Evolutionary conservation across 2,329 filamentous ascomycete species (phyloP).

Genomic region (Ceratocystis destructans): DNA sequence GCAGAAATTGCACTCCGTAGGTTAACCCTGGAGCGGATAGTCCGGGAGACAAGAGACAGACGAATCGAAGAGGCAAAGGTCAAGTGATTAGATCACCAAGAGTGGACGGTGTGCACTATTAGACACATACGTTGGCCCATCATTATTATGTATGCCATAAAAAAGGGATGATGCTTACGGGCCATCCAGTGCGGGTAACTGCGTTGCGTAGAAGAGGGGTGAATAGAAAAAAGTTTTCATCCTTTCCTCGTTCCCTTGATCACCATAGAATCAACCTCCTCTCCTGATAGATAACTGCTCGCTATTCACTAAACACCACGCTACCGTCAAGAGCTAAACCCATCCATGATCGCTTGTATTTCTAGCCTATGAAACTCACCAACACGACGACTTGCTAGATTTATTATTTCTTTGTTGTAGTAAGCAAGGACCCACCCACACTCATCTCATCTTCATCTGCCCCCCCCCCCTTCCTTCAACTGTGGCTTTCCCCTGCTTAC

Average conservation of each 20-base stretch:
- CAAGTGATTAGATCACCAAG: not conserved
- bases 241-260: not conserved
- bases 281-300: not conserved
- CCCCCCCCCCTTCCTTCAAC: not conserved
- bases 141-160: not conserved
- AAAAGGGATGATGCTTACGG: not conserved
- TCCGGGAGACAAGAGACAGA: not conserved
- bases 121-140: not conserved
- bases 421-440: not conserved
- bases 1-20: not conserved
- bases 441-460: not conserved
- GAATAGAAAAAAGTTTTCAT: not conserved
- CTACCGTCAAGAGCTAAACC: not conserved
- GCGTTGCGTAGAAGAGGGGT: not conserved
- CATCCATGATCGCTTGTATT: not conserved
- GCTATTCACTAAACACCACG: not conserved
- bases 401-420: not conserved
- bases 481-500: not conserved
- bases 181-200: not conserved
- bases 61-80: not conserved
- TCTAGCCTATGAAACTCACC: not conserved
- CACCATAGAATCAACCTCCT: not conserved
- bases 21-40: not conserved
- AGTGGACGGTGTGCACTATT: not conserved
- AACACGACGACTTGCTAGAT: too few species aligned